Base-by-base conservation (phyloP, 768 basidiomycete genomes). In the Calocera cornea region DNA sequence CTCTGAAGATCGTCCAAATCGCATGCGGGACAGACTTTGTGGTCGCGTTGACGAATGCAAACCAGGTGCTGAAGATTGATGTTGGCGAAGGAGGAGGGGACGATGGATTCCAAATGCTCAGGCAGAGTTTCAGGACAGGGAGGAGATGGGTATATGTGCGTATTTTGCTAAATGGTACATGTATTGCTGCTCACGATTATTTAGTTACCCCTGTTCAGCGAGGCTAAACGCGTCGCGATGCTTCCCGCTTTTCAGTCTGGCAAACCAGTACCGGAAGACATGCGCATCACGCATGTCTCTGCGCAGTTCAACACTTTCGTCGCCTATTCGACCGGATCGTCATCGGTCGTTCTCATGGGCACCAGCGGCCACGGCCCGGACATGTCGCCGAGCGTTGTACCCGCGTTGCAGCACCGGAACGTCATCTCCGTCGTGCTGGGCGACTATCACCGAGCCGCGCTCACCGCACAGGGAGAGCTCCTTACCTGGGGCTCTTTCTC, bases 351-450 rank as follows among this genome's bases (percentile, higher is more conserved):
- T 27, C 83, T 93, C 68, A 84, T 87, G 75, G 92, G 90, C 41
- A 41, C 40, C n/a, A 67, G 66, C 33, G 70, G 65, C 54, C 72
- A 68, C 65, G 65, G 47, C 19, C 67, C 77, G 14, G 75, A 76
- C 24, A 79, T 77, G 17, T 72, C 73, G 67, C 90, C 88, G n/a
- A 80, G 78, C 36, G 79, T 92, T 68, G 80, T 90, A 2, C 86
- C 88, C 0, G 83, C 81, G 36, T 78, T 98, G 33, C 92, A 97
- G 72, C 82, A 89, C 71, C 83, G 79, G 70, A 80, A 82, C 40
- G 84, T 97, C 66, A 95, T 97, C 68, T 90, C 91, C 64, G 86
- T 95, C 66, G 87, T 88, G 16, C 82, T 93, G 64, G 95, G 95
- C 3, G 95, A 98, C 76, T 97, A 95, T 75, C 95, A 98, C 78